Conservation (phyloP, 345 rosid genomes). For the Noccaea caerulescens region DNA sequence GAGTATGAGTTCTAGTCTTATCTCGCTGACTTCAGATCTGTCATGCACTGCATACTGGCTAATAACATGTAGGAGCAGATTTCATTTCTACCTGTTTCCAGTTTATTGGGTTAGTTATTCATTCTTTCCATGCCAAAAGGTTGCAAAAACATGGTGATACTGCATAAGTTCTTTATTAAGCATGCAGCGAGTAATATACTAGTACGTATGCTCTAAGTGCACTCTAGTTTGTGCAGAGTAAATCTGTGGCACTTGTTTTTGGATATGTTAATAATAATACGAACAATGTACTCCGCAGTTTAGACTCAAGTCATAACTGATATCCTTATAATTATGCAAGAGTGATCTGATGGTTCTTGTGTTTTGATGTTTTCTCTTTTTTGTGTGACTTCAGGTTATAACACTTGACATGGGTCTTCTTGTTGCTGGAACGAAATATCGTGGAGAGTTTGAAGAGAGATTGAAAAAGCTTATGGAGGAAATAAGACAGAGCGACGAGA, state of each 20-base stretch:
- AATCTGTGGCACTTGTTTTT: not conserved
- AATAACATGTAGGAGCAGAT: slow-evolving; percentile 3
- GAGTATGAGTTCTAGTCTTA: slow-evolving; percentile 7
- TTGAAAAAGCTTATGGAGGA: slow-evolving; percentile 99
- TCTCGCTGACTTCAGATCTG: not conserved
- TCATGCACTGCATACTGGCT: not conserved
- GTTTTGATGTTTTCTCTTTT: slow-evolving; percentile 11
- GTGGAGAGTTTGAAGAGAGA: slow-evolving; percentile 99
- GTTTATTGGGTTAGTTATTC: slow-evolving; percentile 2
- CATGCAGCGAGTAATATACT: not conserved
- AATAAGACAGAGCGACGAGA: slow-evolving; percentile 95
- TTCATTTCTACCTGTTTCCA: not conserved
- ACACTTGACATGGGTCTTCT: slow-evolving; percentile 99
- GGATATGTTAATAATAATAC: not conserved
- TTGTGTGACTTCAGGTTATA: slow-evolving; percentile 62
- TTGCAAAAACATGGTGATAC: not conserved
- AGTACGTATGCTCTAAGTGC: not conserved
- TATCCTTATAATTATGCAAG: not conserved
- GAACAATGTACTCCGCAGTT: slow-evolving; percentile 7
- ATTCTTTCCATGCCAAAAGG: slow-evolving; percentile 11
- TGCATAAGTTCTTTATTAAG: not conserved
- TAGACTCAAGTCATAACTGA: not conserved
- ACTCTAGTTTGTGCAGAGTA: not conserved
- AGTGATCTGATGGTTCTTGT: slow-evolving; percentile 18
- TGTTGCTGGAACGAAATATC: slow-evolving; percentile 98